Conservation (phyloP, 805 yeast genomes). For the Schwanniomyces polymorphus region DNA sequence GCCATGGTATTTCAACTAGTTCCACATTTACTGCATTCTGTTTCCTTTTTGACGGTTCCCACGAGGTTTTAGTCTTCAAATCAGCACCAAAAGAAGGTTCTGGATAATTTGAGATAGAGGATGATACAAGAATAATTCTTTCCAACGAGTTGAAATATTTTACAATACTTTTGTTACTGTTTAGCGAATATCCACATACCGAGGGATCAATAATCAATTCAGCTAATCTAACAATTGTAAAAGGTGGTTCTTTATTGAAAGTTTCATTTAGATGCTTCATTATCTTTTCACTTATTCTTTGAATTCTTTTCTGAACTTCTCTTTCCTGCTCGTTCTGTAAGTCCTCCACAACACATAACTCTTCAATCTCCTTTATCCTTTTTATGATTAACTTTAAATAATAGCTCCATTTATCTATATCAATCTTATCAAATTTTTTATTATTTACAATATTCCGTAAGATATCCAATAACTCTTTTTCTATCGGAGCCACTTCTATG, state of each 20-base stretch:
- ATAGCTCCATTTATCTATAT: neutral
- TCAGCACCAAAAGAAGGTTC: constrained; percentile 1
- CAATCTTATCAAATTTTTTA: neutral
- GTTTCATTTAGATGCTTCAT: constrained; percentile 25
- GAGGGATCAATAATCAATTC: constrained; percentile 47
- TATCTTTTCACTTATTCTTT: constrained; percentile 20
- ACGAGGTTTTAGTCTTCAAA: neutral
- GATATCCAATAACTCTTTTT: neutral
- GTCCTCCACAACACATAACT: constrained; percentile 7
- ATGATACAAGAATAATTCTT: constrained; percentile 29
- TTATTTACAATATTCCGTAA: neutral
- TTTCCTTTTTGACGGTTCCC: neutral
- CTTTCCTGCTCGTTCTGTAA: constrained; percentile 7
- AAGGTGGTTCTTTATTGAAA: constrained; percentile 43
- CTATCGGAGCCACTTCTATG: constrained; percentile 2
- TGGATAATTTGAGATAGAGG: constrained; percentile 26
- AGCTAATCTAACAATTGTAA: constrained; percentile 47
- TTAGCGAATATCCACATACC: constrained; percentile 29
- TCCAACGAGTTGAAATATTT: constrained; percentile 47
- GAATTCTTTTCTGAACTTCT: neutral
- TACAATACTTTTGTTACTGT: constrained; percentile 24
- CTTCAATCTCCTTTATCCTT: constrained; percentile 8
- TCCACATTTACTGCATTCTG: constrained; percentile 12
- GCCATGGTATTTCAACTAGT: constrained; percentile 31
- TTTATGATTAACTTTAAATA: neutral